These are phyloP conservation scores for Boletus coffeatus DNA, from an alignment of 1,284 basidiomycete genomes.

Conservation along the genomic window DNA sequence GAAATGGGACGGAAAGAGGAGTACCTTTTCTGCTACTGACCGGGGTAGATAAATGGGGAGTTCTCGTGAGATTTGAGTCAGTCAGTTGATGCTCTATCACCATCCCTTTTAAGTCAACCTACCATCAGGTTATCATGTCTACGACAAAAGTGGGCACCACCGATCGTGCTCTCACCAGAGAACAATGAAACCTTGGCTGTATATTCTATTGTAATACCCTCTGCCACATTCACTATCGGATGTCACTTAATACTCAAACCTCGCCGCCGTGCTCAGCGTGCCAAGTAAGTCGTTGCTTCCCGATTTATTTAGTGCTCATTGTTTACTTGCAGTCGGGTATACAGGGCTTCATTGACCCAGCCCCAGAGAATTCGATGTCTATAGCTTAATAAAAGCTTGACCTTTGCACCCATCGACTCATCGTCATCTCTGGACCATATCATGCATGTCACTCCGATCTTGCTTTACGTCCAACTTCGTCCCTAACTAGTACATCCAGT, in stretches of 20 bases:
- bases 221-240: conserved; percentile 39
- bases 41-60: conserved; percentile 29
- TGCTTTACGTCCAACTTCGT: no score
- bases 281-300: conserved; percentile 25
- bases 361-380: conserved; percentile 37
- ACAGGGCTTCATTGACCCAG: conserved; percentile 74
- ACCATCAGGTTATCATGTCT: conserved; percentile 38
- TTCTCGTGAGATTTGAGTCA: conserved; percentile 32
- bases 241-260: conserved; percentile 52
- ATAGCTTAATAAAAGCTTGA: no score
- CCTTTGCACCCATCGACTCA: no score
- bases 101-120: conserved; percentile 4
- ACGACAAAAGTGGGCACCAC: conserved; percentile 49
- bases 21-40: conserved; percentile 27
- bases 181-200: conserved; percentile 42
- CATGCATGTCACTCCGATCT: no score
- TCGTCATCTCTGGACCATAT: no score
- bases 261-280: conserved; percentile 36
- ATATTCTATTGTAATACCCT: conserved; percentile 43
- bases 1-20: conserved; percentile 29
- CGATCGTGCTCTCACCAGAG: conserved; percentile 47
- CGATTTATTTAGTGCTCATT: conserved; percentile 16
- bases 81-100: conserved; percentile 6
- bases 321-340: conserved; percentile 46
- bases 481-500: no score